These are phyloP conservation scores for Backusella tarrabulga DNA, from an alignment of 192 early-diverging fungal species.

Conservation along the genomic window DNA sequence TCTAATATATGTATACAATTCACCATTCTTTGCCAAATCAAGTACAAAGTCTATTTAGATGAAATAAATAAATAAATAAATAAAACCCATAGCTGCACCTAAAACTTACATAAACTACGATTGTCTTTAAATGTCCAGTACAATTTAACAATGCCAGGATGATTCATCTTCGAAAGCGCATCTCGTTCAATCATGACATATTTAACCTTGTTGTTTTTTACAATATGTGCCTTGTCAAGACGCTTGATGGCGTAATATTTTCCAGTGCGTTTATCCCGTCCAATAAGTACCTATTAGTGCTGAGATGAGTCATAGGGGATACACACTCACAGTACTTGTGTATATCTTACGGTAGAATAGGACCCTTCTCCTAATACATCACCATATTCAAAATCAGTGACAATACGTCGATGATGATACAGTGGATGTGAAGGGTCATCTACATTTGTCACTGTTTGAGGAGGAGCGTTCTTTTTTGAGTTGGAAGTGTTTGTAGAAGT, in stretches of 20 bases:
- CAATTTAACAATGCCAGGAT: slow-evolving; percentile 89
- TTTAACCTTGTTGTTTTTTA: slow-evolving; percentile 95
- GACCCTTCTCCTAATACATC: slow-evolving; percentile 89
- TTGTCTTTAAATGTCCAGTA: slow-evolving; percentile 97
- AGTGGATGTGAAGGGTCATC: slow-evolving; percentile 36
- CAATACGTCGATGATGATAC: slow-evolving; percentile 62
- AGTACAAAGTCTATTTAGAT: slow-evolving; percentile 76
- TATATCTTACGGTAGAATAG: slow-evolving; percentile 78
- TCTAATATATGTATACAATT: slow-evolving; percentile 83
- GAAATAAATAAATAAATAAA: neutral
- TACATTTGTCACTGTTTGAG: slow-evolving; percentile 13
- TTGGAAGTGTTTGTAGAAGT: neutral
- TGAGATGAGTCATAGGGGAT: neutral
- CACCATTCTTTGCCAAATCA: slow-evolving; percentile 88
- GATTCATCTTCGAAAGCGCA: slow-evolving; percentile 78
- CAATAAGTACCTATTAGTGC: slow-evolving; percentile 60
- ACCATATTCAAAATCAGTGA: slow-evolving; percentile 86
- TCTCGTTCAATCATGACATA: slow-evolving; percentile 96
- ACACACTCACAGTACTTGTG: neutral
- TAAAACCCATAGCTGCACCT: neutral
- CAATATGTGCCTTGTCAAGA: slow-evolving; percentile 82
- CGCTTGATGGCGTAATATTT: slow-evolving; percentile 89
- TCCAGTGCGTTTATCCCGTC: slow-evolving; percentile 66
- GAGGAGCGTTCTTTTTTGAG: neutral
- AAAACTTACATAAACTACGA: slow-evolving; percentile 68